Evolutionary conservation across 2,329 filamentous ascomycete species (phyloP).

Genomic region (Metarhizium anisopliae): DNA sequence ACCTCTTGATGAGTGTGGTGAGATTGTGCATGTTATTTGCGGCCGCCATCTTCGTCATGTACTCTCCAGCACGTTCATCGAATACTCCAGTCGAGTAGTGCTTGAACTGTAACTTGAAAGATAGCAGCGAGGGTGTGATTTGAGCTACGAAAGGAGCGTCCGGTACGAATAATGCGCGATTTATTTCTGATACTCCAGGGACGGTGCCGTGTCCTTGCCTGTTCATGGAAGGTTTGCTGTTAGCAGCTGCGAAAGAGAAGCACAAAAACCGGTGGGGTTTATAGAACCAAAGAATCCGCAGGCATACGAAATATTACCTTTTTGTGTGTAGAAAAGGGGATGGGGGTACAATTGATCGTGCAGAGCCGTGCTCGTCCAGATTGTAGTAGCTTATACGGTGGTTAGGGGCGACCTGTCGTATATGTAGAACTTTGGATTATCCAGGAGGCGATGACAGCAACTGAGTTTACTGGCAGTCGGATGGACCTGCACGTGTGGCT

Average conservation of each 20-base stretch:
- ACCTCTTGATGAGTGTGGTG: slow-evolving; percentile 97
- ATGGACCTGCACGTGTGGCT: no score
- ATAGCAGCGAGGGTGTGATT: background rate
- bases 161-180: background rate
- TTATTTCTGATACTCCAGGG: background rate
- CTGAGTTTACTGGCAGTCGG: no score
- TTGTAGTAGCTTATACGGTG: background rate
- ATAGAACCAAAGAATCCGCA: background rate
- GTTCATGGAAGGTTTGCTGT: background rate
- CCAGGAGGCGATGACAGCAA: background rate
- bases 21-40: slow-evolving; percentile 89
- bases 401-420: background rate
- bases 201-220: background rate
- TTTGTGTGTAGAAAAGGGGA: background rate
- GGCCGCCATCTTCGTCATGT: slow-evolving; percentile 49
- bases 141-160: background rate
- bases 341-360: background rate
- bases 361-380: background rate
- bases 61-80: background rate
- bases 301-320: background rate
- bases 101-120: background rate
- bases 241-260: background rate
- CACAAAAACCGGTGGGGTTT: background rate
- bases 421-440: background rate
- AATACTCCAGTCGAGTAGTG: background rate